phyloP scores from a whole-genome alignment of 2,329 filamentous ascomycete genomes.

The Rosellinia necatrix region DNA sequence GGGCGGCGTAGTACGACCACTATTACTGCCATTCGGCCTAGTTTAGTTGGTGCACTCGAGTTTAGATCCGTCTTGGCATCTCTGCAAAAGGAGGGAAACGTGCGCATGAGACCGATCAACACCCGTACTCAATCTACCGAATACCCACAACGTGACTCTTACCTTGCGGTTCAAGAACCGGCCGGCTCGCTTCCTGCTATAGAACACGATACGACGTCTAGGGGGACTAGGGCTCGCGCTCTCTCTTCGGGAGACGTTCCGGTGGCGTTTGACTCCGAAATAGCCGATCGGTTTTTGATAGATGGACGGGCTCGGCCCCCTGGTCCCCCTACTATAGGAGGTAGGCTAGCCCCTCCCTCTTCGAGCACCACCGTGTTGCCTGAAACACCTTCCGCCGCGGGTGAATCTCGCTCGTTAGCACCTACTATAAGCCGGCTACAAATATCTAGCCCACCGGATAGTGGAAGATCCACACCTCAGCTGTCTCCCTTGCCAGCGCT shows the following conservation, averaged over 20 bases:
- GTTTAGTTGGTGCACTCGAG: conserved; percentile 89
- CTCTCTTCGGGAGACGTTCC: conserved; percentile 53
- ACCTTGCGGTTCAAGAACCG: conserved; percentile 13
- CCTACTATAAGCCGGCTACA: conserved; percentile 47
- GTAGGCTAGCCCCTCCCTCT: conserved; percentile 41
- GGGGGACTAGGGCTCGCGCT: conserved; percentile 46
- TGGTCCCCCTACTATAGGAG: conserved; percentile 38
- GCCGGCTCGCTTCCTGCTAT: conserved; percentile 27
- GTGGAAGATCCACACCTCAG: conserved; percentile 52
- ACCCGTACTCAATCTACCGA: conserved; percentile 73
- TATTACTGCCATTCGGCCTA: conserved; percentile 85
- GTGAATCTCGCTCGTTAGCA: conserved; percentile 18
- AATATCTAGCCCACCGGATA: conserved; percentile 53
- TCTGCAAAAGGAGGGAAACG: conserved; percentile 78
- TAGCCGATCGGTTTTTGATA: conserved; percentile 47
- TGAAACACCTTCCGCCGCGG: conserved; percentile 25
- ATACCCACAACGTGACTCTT: conserved; percentile 34
- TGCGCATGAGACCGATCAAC: conserved; percentile 71
- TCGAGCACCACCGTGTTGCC: conserved; percentile 26
- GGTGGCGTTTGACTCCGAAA: conserved; percentile 43
- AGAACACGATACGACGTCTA: conserved; percentile 21
- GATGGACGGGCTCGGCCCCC: conserved; percentile 34
- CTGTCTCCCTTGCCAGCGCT: conserved; percentile 71
- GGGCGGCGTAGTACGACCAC: conserved; percentile 71
- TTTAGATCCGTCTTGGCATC: conserved; percentile 91